Base-by-base conservation (phyloP, 352 stramenopile species). In the Phytophthora europaea region DNA sequence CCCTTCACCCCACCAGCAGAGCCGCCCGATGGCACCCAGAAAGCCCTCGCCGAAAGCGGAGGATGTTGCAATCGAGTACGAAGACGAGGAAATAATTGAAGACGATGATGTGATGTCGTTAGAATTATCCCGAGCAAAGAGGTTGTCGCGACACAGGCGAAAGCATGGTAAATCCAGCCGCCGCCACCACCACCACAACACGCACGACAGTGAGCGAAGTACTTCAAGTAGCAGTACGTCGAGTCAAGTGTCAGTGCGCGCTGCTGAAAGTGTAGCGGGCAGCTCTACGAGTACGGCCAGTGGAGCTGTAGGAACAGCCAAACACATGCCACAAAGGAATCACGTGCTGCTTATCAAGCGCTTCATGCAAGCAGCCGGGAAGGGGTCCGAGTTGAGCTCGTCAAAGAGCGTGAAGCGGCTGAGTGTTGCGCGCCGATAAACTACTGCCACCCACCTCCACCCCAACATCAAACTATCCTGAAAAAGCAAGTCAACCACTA, bases 281-380 rank as follows among this genome's bases (percentile, higher is more conserved):
- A 80, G 64, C 45, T 76, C 58, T 18, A 74, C 66, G 12, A 72
- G 70, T 20, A 62, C 78, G 5, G 31, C 53, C 33, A 75, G 72
- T 66, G 65, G 70, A n/a, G 57, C 59, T 12, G 52, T 90, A 13
- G 75, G 79, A 26, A 75, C 71, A 18, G 83, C 85, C 3, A 93
- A 91, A 65, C 89, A 88, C 75, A 91, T 84, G 22, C 85, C 85
- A 0, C 79, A 89, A 67, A 69, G 79, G 15, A 83, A 60, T 47
- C 82, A 90, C 56, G 70, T 80, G 33, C 78, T 93, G 23, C 70
- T 91, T 36, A 79, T 91, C 18, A 84, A 87, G 64, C 74, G 83
- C 13, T 87, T 86, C 61, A 81, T 90, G 73, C 76, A 84, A 54
- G 60, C 70, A 60, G 50, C 77, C 3, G 76, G 70, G 10, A 83